phyloP scores from a whole-genome alignment of 2,329 filamentous ascomycete genomes.

The Kalaharituber pfeilii region DNA sequence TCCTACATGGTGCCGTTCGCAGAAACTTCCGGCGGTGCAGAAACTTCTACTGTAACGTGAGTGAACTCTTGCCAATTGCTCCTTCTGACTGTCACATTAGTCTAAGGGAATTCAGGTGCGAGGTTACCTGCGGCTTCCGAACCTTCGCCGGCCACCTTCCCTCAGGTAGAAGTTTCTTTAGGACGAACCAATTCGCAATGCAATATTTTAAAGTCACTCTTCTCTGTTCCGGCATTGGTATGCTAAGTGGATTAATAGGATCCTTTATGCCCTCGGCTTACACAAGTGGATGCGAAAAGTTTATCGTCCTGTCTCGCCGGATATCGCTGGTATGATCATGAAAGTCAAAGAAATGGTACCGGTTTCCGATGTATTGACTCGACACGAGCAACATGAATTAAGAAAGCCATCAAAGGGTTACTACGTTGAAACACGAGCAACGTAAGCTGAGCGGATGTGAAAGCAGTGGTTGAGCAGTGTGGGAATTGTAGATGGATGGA shows the following conservation, averaged over 20 bases:
- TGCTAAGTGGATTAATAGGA: slow-evolving; percentile 59
- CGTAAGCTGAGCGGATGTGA: not conserved
- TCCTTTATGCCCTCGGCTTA: slow-evolving; percentile 69
- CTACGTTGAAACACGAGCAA: slow-evolving; percentile 46
- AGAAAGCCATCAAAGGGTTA: slow-evolving; percentile 65
- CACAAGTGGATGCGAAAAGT: slow-evolving; percentile 72
- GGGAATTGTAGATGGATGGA: no score
- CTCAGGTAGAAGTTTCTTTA: no score
- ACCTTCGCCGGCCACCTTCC: no score
- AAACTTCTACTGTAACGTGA: no score
- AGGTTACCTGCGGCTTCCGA: no score
- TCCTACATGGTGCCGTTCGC: no score
- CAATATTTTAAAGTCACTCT: slow-evolving; percentile 82
- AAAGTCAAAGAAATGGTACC: slow-evolving; percentile 82
- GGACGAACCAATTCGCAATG: slow-evolving; percentile 35
- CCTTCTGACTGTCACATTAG: no score
- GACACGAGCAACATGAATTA: slow-evolving; percentile 50
- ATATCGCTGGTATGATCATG: slow-evolving; percentile 79
- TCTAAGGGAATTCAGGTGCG: no score
- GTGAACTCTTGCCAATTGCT: no score
- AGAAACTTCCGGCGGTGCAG: no score
- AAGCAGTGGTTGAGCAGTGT: no score
- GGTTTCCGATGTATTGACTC: slow-evolving; percentile 60
- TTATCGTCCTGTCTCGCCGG: slow-evolving; percentile 67
- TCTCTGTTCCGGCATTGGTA: slow-evolving; percentile 73